phyloP scores from a whole-genome alignment of 1,139 yeast species.

The Pichiaceae sp. region DNA sequence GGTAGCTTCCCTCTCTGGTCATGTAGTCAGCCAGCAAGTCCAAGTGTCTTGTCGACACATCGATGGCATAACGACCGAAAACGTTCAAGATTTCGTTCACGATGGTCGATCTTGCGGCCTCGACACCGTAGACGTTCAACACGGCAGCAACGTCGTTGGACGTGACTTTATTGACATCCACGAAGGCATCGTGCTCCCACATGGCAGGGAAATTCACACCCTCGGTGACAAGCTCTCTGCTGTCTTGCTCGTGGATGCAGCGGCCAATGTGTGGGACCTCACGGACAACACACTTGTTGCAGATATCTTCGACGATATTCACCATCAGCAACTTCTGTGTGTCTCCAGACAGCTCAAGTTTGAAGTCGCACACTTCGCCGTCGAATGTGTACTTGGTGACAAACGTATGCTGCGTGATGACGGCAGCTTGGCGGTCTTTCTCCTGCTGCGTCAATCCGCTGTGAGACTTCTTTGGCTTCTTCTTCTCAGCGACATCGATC shows the following conservation, averaged over 20 bases:
- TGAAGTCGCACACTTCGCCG: slow-evolving; percentile 93
- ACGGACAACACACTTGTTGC: slow-evolving; percentile 85
- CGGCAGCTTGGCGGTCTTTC: slow-evolving; percentile 77
- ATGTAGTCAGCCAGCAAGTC: slow-evolving; percentile 97
- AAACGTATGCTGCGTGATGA: slow-evolving; percentile 62
- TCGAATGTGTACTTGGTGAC: slow-evolving; percentile 82
- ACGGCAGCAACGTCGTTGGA: slow-evolving; percentile 94
- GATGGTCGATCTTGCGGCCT: slow-evolving; percentile 96
- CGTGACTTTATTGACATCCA: slow-evolving; percentile 78
- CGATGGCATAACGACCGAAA: slow-evolving; percentile 92
- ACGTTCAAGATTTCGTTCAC: slow-evolving; percentile 94
- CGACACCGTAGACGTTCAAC: slow-evolving; percentile 90
- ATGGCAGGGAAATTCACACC: slow-evolving; percentile 96
- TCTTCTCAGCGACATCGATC: slow-evolving; percentile 10
- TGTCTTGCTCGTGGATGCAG: slow-evolving; percentile 69
- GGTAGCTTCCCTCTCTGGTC: slow-evolving; percentile 96
- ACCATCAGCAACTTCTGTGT: slow-evolving; percentile 96
- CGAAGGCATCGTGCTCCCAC: slow-evolving; percentile 96
- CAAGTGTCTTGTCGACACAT: slow-evolving; percentile 89
- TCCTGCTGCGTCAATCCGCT: slow-evolving; percentile 46
- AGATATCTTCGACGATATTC: slow-evolving; percentile 86
- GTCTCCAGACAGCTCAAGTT: slow-evolving; percentile 73
- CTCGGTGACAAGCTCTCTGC: slow-evolving; percentile 80
- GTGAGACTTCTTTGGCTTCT: slow-evolving; percentile 10
- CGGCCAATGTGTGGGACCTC: slow-evolving; percentile 89